Percentiles rank a stretch among this genome's conserved stretches.
These are phyloP conservation scores for Claviceps monticola DNA, from an alignment of 2,329 filamentous ascomycete genomes.

Conservation along the genomic window DNA sequence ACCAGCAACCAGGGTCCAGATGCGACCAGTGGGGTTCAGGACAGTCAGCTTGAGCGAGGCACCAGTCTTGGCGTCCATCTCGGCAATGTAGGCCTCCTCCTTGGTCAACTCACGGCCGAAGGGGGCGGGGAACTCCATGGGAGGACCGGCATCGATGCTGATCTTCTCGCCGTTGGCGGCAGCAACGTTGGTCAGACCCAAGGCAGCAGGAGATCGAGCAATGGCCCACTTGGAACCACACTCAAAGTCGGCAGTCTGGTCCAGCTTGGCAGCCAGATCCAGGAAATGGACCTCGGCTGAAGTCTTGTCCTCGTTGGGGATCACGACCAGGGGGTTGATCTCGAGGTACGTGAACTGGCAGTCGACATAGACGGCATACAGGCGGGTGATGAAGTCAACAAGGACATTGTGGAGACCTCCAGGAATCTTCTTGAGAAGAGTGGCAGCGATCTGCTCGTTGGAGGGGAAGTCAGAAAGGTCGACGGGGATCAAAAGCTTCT, in stretches of 20 bases:
- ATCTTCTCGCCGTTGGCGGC: conserved; percentile 57
- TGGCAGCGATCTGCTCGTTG: conserved; percentile 79
- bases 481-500: conserved; percentile 96
- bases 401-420: conserved; percentile 94
- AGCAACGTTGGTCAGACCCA: conserved; percentile 62
- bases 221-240: conserved; percentile 98
- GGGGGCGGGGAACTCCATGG: conserved; percentile 97
- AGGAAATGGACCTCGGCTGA: conserved; percentile 95
- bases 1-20: conserved; percentile 98
- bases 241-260: conserved; percentile 98
- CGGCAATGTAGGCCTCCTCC: conserved; percentile 97
- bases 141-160: conserved; percentile 89
- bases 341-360: conserved; percentile 99
- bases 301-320: conserved; percentile 83
- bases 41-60: conserved; percentile 97
- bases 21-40: conserved; percentile 77
- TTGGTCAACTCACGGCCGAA: conserved; percentile 98
- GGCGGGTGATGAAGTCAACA: conserved; percentile 94
- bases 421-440: conserved; percentile 85
- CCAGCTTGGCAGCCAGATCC: conserved; percentile 94
- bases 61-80: conserved; percentile 98
- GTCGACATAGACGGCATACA: conserved; percentile 98
- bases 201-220: conserved; percentile 76
- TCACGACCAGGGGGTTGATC: conserved; percentile 97
- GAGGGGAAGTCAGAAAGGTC: conserved; percentile 90